Percentiles rank a stretch among this genome's conserved stretches.
These are phyloP conservation scores for Coix lacrymajobi DNA, from an alignment of 176 grass and related monocot genomes.

Conservation along the genomic window DNA sequence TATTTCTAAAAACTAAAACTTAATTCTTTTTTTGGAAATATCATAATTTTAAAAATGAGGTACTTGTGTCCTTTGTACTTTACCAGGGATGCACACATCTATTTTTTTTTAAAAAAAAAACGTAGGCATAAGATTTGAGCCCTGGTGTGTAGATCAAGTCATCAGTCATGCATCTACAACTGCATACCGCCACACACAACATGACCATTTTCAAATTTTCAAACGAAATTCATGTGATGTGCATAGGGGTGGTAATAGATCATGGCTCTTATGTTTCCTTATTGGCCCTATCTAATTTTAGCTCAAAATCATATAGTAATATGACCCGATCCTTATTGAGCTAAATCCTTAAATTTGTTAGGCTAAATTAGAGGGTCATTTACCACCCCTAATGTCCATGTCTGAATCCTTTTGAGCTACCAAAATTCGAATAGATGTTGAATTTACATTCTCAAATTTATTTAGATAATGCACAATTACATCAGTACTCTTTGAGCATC, in stretches of 20 bases:
- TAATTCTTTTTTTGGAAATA: neutral
- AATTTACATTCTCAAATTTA: neutral
- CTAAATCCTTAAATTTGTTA: too few relatives aligned
- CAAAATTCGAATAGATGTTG: neutral
- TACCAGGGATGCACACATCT: neutral
- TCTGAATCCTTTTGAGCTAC: neutral
- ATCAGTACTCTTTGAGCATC: neutral
- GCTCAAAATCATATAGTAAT: too few relatives aligned
- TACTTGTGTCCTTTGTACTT: neutral
- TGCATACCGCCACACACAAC: neutral
- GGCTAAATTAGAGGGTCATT: too few relatives aligned
- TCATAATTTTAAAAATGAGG: neutral
- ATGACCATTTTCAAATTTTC: neutral
- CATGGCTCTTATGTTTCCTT: too few relatives aligned
- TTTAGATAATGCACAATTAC: neutral
- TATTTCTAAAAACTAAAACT: neutral
- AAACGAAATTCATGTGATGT: neutral
- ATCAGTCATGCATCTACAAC: neutral
- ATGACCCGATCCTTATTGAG: too few relatives aligned
- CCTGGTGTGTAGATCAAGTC: neutral
- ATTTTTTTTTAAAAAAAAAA: neutral
- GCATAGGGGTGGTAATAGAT: too few relatives aligned
- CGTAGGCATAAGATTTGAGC: neutral
- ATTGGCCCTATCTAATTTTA: too few relatives aligned
- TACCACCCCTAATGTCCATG: too few relatives aligned